phyloP scores from a whole-genome alignment of 495 filamentous ascomycete species.

The Daldinia vernicosa region DNA sequence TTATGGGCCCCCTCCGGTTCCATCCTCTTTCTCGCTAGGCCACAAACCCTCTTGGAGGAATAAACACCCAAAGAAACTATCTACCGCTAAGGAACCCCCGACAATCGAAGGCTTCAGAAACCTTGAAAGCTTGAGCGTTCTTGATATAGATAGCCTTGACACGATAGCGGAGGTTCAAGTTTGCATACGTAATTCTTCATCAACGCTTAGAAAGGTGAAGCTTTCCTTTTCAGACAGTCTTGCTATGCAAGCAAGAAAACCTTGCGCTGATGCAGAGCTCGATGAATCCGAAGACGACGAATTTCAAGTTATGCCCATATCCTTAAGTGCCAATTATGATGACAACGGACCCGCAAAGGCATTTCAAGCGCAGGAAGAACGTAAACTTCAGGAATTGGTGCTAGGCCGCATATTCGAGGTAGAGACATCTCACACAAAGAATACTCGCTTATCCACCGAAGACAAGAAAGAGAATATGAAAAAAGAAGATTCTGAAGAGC shows the following conservation, averaged over 20 bases:
- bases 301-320: conserved; percentile 45
- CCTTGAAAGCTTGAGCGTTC: conserved; percentile 61
- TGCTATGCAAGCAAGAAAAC: conserved; percentile 61
- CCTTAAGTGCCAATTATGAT: conserved; percentile 33
- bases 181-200: conserved; percentile 61
- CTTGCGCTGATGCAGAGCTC: conserved; percentile 54
- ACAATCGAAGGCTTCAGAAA: conserved; percentile 66
- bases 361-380: conserved; percentile 58
- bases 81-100: conserved; percentile 47
- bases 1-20: conserved; percentile 18
- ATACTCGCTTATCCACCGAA: conserved; percentile 32
- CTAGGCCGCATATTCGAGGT: conserved; percentile 64
- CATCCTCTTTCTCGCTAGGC: conserved; percentile 8
- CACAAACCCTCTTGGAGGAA: conserved; percentile 25
- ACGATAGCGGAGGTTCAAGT: conserved; percentile 61
- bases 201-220: conserved; percentile 61
- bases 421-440: conserved; percentile 47
- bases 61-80: conserved; percentile 37
- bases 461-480: conserved; percentile 44
- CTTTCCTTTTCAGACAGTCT: conserved; percentile 66
- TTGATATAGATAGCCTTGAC: conserved; percentile 67
- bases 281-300: conserved; percentile 65
- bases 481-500: conserved; percentile 26
- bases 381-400: conserved; percentile 62
- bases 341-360: conserved; percentile 50